These are phyloP conservation scores for Pseudogymnoascus sp. DNA, from an alignment of 2,329 filamentous ascomycete species.

Conservation along the genomic window DNA sequence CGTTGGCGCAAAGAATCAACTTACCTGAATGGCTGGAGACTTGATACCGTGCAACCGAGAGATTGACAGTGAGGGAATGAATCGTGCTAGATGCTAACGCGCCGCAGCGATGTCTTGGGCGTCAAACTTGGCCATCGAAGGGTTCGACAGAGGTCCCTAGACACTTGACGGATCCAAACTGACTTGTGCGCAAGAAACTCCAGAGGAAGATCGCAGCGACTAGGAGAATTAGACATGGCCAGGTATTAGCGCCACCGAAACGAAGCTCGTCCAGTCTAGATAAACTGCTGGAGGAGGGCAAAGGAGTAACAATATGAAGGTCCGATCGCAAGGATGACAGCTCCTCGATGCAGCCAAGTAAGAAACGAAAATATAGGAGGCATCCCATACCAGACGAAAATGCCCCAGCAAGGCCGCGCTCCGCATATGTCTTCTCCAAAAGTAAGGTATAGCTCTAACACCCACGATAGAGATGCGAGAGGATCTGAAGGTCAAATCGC, in stretches of 20 bases:
- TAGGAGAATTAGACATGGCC: constrained; percentile 44
- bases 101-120: constrained; percentile 55
- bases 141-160: constrained; percentile 43
- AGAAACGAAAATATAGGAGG: constrained; percentile 67
- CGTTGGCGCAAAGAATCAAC: neutral
- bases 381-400: constrained; percentile 76
- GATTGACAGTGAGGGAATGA: neutral
- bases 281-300: constrained; percentile 50
- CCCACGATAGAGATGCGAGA: constrained; percentile 59
- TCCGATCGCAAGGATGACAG: constrained; percentile 37
- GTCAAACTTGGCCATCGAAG: constrained; percentile 76
- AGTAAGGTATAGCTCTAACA: constrained; percentile 43
- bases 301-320: constrained; percentile 38
- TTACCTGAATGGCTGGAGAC: neutral
- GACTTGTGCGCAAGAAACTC: too few relatives aligned
- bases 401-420: constrained; percentile 71
- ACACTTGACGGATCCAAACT: constrained; percentile 10
- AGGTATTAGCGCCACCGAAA: too few relatives aligned
- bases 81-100: constrained; percentile 11
- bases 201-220: constrained; percentile 73
- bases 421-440: constrained; percentile 81
- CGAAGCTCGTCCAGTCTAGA: constrained; percentile 31
- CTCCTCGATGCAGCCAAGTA: constrained; percentile 34
- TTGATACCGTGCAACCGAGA: neutral
- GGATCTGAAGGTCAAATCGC: constrained; percentile 60